A percentile compares a stretch with the other conserved stretches of the same genome.
phyloP scores from a whole-genome alignment of 345 rosid species.

The Brassica rapa region DNA sequence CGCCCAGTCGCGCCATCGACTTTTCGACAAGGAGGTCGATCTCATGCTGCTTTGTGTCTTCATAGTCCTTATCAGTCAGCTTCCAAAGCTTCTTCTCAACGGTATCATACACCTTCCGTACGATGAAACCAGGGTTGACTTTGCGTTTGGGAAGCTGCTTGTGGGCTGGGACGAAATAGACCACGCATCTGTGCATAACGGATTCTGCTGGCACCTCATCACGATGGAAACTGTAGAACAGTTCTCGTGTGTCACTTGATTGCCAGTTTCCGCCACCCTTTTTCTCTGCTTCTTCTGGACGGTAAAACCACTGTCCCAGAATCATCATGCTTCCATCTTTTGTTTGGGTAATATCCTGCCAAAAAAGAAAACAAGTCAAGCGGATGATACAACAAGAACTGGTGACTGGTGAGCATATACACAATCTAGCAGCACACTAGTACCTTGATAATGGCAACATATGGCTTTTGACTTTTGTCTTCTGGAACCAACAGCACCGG shows the following conservation, averaged over 20 bases:
- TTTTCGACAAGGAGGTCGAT: constrained; percentile 76
- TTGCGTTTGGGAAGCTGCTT: constrained; percentile 85
- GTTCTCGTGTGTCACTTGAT: constrained; percentile 78
- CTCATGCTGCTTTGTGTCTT: constrained; percentile 72
- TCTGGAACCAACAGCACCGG: constrained; percentile 92
- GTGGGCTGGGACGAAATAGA: constrained; percentile 84
- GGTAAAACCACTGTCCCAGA: constrained; percentile 97
- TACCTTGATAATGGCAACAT: constrained; percentile 98
- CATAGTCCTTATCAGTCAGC: constrained; percentile 77
- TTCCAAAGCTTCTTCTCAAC: constrained; percentile 74
- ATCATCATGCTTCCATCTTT: constrained; percentile 70
- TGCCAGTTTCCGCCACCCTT: constrained; percentile 97
- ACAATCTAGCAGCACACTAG: constrained; percentile 6
- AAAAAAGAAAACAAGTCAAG: constrained; percentile 25
- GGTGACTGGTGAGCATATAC: not conserved
- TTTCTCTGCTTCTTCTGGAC: constrained; percentile 95
- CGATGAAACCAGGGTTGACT: constrained; percentile 89
- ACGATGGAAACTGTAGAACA: constrained; percentile 92
- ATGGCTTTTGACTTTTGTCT: constrained; percentile 78
- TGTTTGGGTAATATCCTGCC: constrained; percentile 74
- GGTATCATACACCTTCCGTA: constrained; percentile 81
- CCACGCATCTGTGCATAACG: constrained; percentile 97
- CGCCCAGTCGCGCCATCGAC: constrained; percentile 61
- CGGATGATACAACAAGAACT: not conserved
- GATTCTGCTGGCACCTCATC: constrained; percentile 98